These are phyloP conservation scores for Clavulina sp. DNA, from an alignment of 768 basidiomycete genomes.

Conservation along the genomic window DNA sequence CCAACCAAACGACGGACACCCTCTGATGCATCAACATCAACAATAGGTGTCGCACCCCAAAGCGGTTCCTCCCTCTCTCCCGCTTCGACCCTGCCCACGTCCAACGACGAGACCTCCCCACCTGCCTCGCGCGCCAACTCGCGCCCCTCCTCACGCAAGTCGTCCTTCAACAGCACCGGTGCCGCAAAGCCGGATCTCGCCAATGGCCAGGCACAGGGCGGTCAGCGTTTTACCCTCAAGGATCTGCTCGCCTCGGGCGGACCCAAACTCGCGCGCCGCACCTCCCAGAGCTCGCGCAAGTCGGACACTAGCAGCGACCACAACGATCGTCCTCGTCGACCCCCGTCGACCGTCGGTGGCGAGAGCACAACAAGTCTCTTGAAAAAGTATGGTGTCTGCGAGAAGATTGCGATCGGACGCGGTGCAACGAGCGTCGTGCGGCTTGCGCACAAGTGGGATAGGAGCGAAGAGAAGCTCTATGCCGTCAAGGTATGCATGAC, in stretches of 20 bases:
- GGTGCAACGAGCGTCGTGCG: conserved; percentile 96
- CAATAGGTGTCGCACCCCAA: too few relatives aligned
- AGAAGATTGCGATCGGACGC: conserved; percentile 92
- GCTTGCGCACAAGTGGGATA: conserved; percentile 97
- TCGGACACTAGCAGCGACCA: conserved; percentile 31
- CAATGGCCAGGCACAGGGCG: conserved; percentile 15
- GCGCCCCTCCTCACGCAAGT: neutral
- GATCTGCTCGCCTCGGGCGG: conserved; percentile 51
- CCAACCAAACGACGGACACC: too few relatives aligned
- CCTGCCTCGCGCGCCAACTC: neutral
- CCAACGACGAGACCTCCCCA: neutral
- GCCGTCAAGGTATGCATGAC: conserved; percentile 73
- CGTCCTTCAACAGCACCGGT: conserved; percentile 4
- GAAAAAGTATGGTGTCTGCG: conserved; percentile 94
- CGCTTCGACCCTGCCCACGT: neutral
- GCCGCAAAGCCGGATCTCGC: conserved; percentile 18
- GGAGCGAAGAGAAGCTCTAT: conserved; percentile 89
- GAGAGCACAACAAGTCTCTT: conserved; percentile 41
- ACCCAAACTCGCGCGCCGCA: conserved; percentile 60
- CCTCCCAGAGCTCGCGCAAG: conserved; percentile 43
- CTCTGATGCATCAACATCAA: too few relatives aligned
- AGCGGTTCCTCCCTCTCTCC: too few relatives aligned
- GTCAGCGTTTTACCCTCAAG: conserved; percentile 66
- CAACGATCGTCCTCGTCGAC: too few relatives aligned
- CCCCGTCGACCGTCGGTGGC: conserved; percentile 32